Conservation (phyloP, 306 rosid genomes). For the Rosa persica region DNA sequence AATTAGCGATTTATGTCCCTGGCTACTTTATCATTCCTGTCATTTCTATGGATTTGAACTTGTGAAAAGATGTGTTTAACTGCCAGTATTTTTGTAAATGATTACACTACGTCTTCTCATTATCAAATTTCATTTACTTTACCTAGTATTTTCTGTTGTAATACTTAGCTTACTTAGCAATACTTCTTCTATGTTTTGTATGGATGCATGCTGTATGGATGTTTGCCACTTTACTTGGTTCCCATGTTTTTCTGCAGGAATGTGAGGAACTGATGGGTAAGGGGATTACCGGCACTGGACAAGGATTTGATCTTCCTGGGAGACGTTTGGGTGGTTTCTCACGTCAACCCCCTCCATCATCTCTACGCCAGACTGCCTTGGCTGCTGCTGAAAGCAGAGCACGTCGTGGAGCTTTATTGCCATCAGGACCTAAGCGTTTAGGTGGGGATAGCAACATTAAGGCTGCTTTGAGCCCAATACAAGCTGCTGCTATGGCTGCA, state of each 20-base stretch:
- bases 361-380: conserved; percentile 43
- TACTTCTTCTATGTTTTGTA: not conserved
- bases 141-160: not conserved
- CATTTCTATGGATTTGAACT: not conserved
- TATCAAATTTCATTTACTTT: not conserved
- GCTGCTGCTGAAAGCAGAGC: conserved; percentile 61
- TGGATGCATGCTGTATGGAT: not conserved
- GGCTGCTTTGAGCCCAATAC: conserved; percentile 54
- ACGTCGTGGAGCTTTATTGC: conserved; percentile 38
- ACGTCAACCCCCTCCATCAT: conserved; percentile 33
- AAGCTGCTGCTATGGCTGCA: conserved; percentile 71
- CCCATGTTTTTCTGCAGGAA: conserved; percentile 37
- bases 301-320: conserved; percentile 52
- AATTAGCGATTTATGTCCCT: not conserved
- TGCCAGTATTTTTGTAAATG: not conserved
- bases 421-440: conserved; percentile 56
- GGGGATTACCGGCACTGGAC: conserved; percentile 48
- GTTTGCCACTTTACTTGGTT: not conserved
- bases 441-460: conserved; percentile 53
- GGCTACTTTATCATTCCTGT: not conserved
- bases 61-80: not conserved
- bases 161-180: not conserved
- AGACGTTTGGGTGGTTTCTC: conserved; percentile 58
- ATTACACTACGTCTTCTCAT: no score
- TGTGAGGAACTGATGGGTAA: conserved; percentile 54